Evolutionary conservation across 2,329 filamentous ascomycete genomes (phyloP).

Genomic region (Blastomyces gilchristii): DNA sequence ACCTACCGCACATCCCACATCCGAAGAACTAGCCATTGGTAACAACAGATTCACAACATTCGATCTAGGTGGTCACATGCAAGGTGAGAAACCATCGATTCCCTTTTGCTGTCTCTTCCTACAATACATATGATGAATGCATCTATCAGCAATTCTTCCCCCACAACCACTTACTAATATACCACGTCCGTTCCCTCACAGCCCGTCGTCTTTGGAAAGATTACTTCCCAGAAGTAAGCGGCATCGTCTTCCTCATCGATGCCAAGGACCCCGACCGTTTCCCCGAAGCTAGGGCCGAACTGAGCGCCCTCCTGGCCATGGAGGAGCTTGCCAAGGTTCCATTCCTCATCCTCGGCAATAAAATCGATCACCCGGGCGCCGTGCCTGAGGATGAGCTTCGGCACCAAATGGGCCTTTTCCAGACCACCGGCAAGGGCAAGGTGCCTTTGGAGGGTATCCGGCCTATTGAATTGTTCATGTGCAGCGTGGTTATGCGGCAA

Average conservation of each 20-base stretch:
- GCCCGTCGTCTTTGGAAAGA: constrained; percentile 92
- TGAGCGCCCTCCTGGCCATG: constrained; percentile 91
- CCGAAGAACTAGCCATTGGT: constrained; percentile 84
- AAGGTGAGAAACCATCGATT: constrained; percentile 44
- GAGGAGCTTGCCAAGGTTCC: constrained; percentile 93
- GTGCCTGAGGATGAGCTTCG: constrained; percentile 92
- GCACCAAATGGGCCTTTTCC: constrained; percentile 84
- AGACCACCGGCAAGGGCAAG: constrained; percentile 94
- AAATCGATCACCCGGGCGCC: constrained; percentile 96
- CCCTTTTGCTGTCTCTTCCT: not conserved
- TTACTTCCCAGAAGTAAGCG: constrained; percentile 92
- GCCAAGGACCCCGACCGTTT: constrained; percentile 96
- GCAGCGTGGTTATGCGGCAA: constrained; percentile 96
- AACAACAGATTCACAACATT: constrained; percentile 93
- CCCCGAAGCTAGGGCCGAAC: constrained; percentile 87
- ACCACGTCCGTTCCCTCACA: constrained; percentile 24
- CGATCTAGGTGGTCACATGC: constrained; percentile 85
- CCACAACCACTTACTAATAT: not conserved
- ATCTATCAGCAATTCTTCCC: not conserved
- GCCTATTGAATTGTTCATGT: constrained; percentile 98
- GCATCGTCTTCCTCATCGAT: constrained; percentile 95
- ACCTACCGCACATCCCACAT: constrained; percentile 84
- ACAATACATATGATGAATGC: not conserved
- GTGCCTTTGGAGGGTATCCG: constrained; percentile 83
- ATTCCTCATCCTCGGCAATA: constrained; percentile 94